phyloP scores from a whole-genome alignment of 1,284 basidiomycete species.

The Austroboletus rostrupii region DNA sequence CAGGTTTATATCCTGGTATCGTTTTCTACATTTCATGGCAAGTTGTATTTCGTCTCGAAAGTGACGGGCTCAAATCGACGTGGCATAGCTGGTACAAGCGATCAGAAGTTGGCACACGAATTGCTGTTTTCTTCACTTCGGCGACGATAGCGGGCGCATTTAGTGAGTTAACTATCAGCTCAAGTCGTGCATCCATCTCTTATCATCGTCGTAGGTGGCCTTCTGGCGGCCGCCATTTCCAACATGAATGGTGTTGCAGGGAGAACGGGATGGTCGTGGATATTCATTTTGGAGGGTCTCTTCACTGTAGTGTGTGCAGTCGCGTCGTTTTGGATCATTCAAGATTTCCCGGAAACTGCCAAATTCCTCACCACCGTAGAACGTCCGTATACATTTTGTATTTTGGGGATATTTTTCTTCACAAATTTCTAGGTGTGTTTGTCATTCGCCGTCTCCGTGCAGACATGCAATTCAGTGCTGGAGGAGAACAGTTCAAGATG shows the following conservation, averaged over 20 bases:
- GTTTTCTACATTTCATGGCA: slow-evolving; percentile 55
- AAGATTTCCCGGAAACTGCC: slow-evolving; percentile 61
- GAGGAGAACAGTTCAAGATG: slow-evolving; percentile 46
- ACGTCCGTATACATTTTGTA: slow-evolving; percentile 26
- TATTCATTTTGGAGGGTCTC: slow-evolving; percentile 76
- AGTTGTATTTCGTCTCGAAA: slow-evolving; percentile 4
- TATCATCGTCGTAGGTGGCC: slow-evolving; percentile 40
- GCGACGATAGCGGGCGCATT: slow-evolving; percentile 70
- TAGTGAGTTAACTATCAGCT: slow-evolving; percentile 36
- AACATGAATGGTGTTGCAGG: slow-evolving; percentile 68
- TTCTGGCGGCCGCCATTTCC: slow-evolving; percentile 60
- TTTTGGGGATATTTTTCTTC: background rate
- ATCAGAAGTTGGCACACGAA: slow-evolving; percentile 55
- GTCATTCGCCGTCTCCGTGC: slow-evolving; percentile 45
- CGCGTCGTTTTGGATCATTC: slow-evolving; percentile 51
- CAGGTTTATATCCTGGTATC: slow-evolving; percentile 51
- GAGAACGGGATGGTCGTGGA: slow-evolving; percentile 50
- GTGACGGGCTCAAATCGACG: slow-evolving; percentile 1
- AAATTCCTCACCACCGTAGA: slow-evolving; percentile 50
- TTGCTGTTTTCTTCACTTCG: slow-evolving; percentile 65
- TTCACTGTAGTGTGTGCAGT: slow-evolving; percentile 55
- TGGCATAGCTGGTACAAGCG: slow-evolving; percentile 53
- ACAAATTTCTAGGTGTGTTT: slow-evolving; percentile 35
- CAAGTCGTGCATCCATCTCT: background rate
- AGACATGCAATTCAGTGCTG: slow-evolving; percentile 46